Base-by-base conservation (phyloP, 306 rosid species). In the Castanea mollissima region DNA sequence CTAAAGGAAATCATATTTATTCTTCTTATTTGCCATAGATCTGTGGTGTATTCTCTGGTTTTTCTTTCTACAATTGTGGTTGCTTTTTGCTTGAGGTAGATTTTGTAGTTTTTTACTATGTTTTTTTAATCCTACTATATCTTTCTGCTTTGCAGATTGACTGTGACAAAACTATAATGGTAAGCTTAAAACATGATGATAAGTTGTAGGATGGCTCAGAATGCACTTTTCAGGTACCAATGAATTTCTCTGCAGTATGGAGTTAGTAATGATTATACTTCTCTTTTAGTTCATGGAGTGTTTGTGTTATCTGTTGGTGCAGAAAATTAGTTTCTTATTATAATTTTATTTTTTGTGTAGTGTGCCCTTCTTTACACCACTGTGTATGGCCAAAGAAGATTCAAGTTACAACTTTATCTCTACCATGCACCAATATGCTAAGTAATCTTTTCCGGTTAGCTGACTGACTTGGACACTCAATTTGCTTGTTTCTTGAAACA, bases 281-380 rank as follows among this genome's bases (percentile, higher is more conserved):
- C 23, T 56, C 38, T 76, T 41, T 55, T 73, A 76, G 34, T 34
- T 13, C 25, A 55, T 57, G 76, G 44, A 85, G 76, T 18, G 25
- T 73, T 79, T 34, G 73, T 75, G 35, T 74, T 31, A 25, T 55
- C 35, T 46, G 23, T 68, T 23, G 21, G 68, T 35, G 55, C 74
- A 35, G 57, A 14, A 32, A 71, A 23, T 4, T 82, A 59, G 65
- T 79, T 76, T 73, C 51, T 51, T 79, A 21, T 55, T 80, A 72
- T 79, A 74, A 68, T 41, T 70, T 25, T 79, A 80, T 10, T 35
- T 35, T 69, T 62, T 38, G 44, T 74, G 76, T 84, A 95, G 99
- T 95, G 99, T 83, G 98, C 99, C 52, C 93, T 95, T 81, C 93
- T 95, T 78, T 95, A 95, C 88, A 95, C 98, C n/a, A 95, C 99